Conservation (phyloP, 306 rosid genomes). For the Begonia loranthoides region DNA sequence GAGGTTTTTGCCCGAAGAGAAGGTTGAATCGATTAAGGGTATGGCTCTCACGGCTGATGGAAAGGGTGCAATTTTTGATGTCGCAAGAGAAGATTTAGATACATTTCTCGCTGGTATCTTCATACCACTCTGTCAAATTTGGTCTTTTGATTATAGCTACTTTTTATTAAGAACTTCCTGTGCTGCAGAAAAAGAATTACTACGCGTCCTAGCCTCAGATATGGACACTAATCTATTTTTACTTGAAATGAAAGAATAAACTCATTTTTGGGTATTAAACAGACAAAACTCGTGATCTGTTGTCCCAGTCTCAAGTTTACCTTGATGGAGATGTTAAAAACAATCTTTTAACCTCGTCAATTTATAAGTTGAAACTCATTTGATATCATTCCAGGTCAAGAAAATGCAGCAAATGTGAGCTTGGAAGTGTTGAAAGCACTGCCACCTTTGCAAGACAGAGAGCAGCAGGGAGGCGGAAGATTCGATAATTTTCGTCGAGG, state of each 20-base stretch:
- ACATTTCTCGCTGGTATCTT: slow-evolving; percentile 44
- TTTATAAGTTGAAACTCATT: neutral
- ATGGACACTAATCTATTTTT: too few species aligned
- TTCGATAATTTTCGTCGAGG: slow-evolving; percentile 34
- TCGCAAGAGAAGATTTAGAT: slow-evolving; percentile 55
- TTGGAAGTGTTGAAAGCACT: slow-evolving; percentile 36
- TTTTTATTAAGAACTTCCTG: too few species aligned
- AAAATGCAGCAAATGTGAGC: slow-evolving; percentile 48
- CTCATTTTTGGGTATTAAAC: too few species aligned
- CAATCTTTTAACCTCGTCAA: too few species aligned
- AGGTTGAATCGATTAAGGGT: slow-evolving; percentile 61
- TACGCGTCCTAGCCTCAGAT: too few species aligned
- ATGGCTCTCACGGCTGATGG: slow-evolving; percentile 78
- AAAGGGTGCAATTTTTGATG: slow-evolving; percentile 78
- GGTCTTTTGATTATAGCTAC: too few species aligned
- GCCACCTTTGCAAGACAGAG: slow-evolving; percentile 56
- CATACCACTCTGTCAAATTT: too few species aligned
- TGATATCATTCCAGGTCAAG: slow-evolving; percentile 29
- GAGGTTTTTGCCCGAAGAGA: slow-evolving; percentile 70
- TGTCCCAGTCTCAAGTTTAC: too few species aligned
- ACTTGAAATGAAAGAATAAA: too few species aligned
- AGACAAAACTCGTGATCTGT: too few species aligned
- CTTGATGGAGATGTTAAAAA: too few species aligned
- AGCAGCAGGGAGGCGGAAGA: slow-evolving; percentile 24
- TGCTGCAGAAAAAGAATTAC: too few species aligned